A percentile compares a stretch with the other conserved stretches of the same genome.
Conservation (phyloP, 129 eudicot species). For the Tagetes patula region DNA sequence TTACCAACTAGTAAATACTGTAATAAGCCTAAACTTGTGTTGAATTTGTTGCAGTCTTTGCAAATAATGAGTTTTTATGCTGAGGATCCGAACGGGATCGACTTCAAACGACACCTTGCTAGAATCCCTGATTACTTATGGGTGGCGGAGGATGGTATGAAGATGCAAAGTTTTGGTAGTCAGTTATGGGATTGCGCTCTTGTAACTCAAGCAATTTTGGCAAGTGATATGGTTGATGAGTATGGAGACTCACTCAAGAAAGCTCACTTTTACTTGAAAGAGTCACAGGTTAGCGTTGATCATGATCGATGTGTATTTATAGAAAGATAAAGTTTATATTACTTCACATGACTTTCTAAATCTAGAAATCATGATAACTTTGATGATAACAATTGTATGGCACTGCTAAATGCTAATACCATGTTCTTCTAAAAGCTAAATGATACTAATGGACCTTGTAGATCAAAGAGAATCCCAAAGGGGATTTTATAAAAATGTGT, state of each 20-base stretch:
- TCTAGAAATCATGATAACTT: background rate
- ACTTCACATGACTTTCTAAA: background rate
- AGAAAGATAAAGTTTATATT: background rate
- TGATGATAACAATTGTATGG: background rate
- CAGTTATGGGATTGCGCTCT: slow-evolving; percentile 72
- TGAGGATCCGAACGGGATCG: slow-evolving; percentile 50
- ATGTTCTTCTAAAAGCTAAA: background rate
- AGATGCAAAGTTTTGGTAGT: slow-evolving; percentile 79
- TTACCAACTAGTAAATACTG: background rate
- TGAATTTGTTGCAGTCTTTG: slow-evolving; percentile 19
- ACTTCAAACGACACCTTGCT: slow-evolving; percentile 63
- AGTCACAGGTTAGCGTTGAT: slow-evolving; percentile 51
- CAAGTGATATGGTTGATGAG: slow-evolving; percentile 63
- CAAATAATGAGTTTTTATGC: slow-evolving; percentile 36
- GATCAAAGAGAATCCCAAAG: slow-evolving; percentile 39
- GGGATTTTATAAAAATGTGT: slow-evolving; percentile 36
- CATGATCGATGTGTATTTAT: background rate
- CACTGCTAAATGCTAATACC: background rate
- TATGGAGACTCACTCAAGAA: slow-evolving; percentile 65
- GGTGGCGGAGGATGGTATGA: slow-evolving; percentile 88
- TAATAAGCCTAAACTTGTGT: background rate
- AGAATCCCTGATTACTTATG: slow-evolving; percentile 69
- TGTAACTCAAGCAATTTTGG: slow-evolving; percentile 60
- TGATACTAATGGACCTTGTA: slow-evolving; percentile 9
- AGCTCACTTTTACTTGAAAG: slow-evolving; percentile 59